Base-by-base conservation (phyloP, 1,139 yeast species). In the Magnusiomyces ingens region DNA sequence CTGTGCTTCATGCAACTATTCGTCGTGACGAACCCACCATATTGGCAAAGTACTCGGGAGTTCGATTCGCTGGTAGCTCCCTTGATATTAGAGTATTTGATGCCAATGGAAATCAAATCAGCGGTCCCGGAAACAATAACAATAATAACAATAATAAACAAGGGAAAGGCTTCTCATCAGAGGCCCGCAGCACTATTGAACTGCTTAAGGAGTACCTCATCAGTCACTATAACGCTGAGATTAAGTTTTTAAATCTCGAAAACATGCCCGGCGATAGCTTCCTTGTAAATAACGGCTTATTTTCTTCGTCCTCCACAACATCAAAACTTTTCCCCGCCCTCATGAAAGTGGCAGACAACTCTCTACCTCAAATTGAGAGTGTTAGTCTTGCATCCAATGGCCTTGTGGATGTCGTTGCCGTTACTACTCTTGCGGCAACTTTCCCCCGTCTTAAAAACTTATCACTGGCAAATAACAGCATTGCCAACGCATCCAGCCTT, bases 281-380 rank as follows among this genome's bases (percentile, higher is more conserved):
- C 15, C 73, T 93, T 49, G 71, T 71, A 18, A 72, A 78, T 17
- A 78, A 78, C 58, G 96, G 96, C 0, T 74, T 89, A 54, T 82
- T 90, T 60, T 77, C 80, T 21, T 73, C 79, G 17, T 72, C 82
- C 0, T 67, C 76, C 3, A 76, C 81, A 6, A 77, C 82, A 50
- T 78, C 94, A 15, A 91, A 91, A 67, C 84, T 91, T 77, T 90
- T 93, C 68, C 87, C 91, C 2, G 99, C 99, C 0, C 72, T 93
- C 60, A 82, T 93, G 89, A 89, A 86, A 66, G 72, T 94, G 18
- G 96, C 96, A 0, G 66, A 71, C 0, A 74, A 75, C 51, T 79
- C 77, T 48, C 64, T 74, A 45, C 77, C 77, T 47, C 59, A 59
- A 22, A 86, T 90, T 5, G 85, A 83, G 41, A 84, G 93, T 57